A percentile compares a stretch with the other conserved stretches of the same genome.
Conservation (phyloP, 2,329 filamentous ascomycete species). For the Microdochium bolleyi region DNA sequence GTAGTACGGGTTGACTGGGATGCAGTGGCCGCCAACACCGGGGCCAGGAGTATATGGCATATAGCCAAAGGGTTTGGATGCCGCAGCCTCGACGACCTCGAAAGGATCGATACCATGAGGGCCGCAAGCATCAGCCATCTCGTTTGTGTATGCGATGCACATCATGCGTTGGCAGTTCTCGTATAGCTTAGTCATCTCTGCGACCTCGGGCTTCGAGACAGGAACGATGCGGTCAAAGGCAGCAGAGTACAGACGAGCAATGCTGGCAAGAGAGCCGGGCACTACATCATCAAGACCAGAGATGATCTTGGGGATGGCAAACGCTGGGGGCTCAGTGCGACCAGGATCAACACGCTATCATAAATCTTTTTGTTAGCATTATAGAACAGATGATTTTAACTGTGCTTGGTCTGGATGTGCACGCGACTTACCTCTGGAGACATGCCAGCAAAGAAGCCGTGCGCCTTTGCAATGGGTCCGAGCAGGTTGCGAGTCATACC, state of each 20-base stretch:
- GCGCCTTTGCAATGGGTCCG: conserved; percentile 31
- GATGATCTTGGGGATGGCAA: conserved; percentile 43
- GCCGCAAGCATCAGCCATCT: conserved; percentile 45
- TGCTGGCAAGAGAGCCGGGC: conserved; percentile 33
- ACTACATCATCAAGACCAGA: conserved; percentile 40
- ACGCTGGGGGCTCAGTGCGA: conserved; percentile 27
- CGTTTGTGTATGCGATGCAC: conserved; percentile 45
- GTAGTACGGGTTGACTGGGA: conserved; percentile 49
- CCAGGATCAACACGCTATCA: conserved; percentile 40
- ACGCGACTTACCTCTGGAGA: conserved; percentile 32
- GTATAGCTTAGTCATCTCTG: conserved; percentile 51
- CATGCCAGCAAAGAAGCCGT: conserved; percentile 38
- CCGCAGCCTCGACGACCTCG: conserved; percentile 39
- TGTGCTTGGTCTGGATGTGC: neutral
- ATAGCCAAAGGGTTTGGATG: conserved; percentile 46
- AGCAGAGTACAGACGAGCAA: conserved; percentile 33
- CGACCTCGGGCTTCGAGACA: conserved; percentile 43
- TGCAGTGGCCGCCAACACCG: conserved; percentile 48
- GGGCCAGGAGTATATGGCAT: conserved; percentile 36
- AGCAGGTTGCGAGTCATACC: conserved; percentile 45
- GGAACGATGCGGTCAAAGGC: conserved; percentile 39
- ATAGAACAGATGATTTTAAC: no score
- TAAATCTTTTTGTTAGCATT: conserved; percentile 2
- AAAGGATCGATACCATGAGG: conserved; percentile 37
- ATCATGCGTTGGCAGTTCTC: conserved; percentile 51